phyloP scores from a whole-genome alignment of 306 rosid species.

The Dalbergia oliveri region DNA sequence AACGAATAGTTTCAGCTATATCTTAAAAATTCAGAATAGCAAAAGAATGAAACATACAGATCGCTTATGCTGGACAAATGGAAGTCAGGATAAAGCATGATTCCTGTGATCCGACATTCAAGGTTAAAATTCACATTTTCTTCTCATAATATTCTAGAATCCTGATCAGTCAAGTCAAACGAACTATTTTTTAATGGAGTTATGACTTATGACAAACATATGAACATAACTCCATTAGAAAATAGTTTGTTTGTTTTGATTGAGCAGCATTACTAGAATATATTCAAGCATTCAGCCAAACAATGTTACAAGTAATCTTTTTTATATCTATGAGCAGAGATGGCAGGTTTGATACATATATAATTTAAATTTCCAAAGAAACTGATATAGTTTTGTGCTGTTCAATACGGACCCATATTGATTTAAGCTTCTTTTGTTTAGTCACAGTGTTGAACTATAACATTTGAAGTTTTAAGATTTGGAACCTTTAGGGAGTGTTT shows the following conservation, averaged over 20 bases:
- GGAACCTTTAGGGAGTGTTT: too few relatives aligned
- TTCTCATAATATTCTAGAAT: slow-evolving; percentile 33
- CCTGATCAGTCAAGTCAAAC: slow-evolving; percentile 45
- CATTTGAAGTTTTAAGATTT: slow-evolving; percentile 2
- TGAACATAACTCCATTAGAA: slow-evolving; percentile 29
- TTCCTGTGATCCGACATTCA: slow-evolving; percentile 24
- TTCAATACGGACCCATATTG: neutral
- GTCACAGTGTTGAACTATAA: neutral
- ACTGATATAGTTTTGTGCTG: neutral
- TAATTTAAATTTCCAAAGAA: neutral
- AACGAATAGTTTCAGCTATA: neutral
- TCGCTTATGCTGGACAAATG: neutral
- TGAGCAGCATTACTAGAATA: neutral
- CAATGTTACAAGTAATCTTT: neutral
- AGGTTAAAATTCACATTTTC: neutral
- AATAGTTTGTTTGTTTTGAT: slow-evolving; percentile 49
- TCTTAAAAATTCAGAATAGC: slow-evolving; percentile 9
- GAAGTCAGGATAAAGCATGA: slow-evolving; percentile 15
- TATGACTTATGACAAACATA: slow-evolving; percentile 43
- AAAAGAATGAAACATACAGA: neutral
- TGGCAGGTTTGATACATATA: neutral
- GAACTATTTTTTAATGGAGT: slow-evolving; percentile 54
- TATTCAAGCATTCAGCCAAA: slow-evolving; percentile 9
- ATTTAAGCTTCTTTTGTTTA: neutral
- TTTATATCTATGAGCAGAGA: neutral